Base-by-base conservation (phyloP, 176 grass and related monocot genomes). In the Oropetium thomaeum region DNA sequence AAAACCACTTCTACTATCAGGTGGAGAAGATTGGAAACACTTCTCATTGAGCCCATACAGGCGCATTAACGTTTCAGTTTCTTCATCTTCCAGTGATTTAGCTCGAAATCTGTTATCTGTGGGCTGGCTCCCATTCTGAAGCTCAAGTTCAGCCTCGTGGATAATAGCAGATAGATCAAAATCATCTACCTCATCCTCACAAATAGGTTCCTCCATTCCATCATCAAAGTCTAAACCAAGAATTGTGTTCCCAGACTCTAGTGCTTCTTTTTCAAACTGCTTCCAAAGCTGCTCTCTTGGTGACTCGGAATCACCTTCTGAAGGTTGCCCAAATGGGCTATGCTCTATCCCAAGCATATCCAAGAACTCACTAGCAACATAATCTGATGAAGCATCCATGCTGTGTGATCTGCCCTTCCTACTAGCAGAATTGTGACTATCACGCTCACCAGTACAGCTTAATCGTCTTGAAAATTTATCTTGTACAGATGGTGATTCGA, bases 1-100 rank as follows among this genome's bases (percentile, higher is more conserved):
- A 74, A 95, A 99, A 8, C 89, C 89, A 82, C 82, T 57, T 68
- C 78, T 73, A 74, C 63, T 87, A 45, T 78, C 84, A 62, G 78
- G 88, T 43, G 86, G 90, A 74, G 94, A 91, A 78, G 79, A 80
- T 79, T 89, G 81, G 71, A 99, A 99, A 32, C 72, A 84, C 42
- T 80, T 80, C 60, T 95, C 89, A 1, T 95, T 85, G 47, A 99
- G 61, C 28, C 96, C 89, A 78, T 86, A 99, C 31, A 92, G 57
- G 53, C 73, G 96, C 91, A 99, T 99, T 78, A 99, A 85, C 10
- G 82, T 87, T 87, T 99, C 96, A 40, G 92, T 92, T 80, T 95
- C 92, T 62, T 88, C 84, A 67, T 90, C 87, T 82, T 99, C 96
- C 48, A 99, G 34, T 13, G 90, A 88, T 69, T 92, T 90, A 62